phyloP scores from a whole-genome alignment of 768 basidiomycete species.

The Phylloporus scabripes region DNA sequence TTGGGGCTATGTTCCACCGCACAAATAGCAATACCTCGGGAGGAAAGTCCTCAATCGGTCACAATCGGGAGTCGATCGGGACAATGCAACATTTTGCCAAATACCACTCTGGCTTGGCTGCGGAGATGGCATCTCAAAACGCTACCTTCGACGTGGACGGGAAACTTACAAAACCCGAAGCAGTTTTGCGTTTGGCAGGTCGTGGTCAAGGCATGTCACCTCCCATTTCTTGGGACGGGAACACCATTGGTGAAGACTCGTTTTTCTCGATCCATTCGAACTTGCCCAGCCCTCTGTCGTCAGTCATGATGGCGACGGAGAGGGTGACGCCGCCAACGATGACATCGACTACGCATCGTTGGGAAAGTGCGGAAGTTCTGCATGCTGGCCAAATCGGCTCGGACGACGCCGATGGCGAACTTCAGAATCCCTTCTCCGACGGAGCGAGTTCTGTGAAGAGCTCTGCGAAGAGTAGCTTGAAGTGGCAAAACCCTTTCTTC shows the following conservation, averaged over 20 bases:
- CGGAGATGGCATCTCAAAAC: slow-evolving; percentile 42
- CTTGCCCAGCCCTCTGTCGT: slow-evolving; percentile 43
- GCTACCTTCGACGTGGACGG: slow-evolving; percentile 18
- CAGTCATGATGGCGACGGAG: slow-evolving; percentile 43
- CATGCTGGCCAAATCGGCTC: slow-evolving; percentile 31
- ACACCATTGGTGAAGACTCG: slow-evolving; percentile 42
- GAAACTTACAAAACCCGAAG: slow-evolving; percentile 20
- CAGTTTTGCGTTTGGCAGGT: slow-evolving; percentile 41
- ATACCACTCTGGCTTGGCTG: slow-evolving; percentile 51
- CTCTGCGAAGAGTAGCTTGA: slow-evolving; percentile 12
- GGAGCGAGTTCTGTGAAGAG: slow-evolving; percentile 13
- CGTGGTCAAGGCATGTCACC: slow-evolving; percentile 35
- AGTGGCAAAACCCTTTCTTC: slow-evolving; percentile 36
- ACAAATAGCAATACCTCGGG: slow-evolving; percentile 49
- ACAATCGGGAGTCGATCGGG: slow-evolving; percentile 28
- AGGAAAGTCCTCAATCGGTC: slow-evolving; percentile 40
- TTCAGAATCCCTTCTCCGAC: slow-evolving; percentile 26
- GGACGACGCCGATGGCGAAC: slow-evolving; percentile 5
- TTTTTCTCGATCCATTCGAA: slow-evolving; percentile 45
- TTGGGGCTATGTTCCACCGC: slow-evolving; percentile 59
- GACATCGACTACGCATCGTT: slow-evolving; percentile 46
- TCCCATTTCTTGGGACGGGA: slow-evolving; percentile 50
- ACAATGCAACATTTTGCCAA: slow-evolving; percentile 45
- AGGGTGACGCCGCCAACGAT: slow-evolving; percentile 60
- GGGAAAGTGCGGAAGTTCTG: slow-evolving; percentile 68